Base-by-base conservation (phyloP, 129 eudicot species). In the Ambrosia trifida region DNA sequence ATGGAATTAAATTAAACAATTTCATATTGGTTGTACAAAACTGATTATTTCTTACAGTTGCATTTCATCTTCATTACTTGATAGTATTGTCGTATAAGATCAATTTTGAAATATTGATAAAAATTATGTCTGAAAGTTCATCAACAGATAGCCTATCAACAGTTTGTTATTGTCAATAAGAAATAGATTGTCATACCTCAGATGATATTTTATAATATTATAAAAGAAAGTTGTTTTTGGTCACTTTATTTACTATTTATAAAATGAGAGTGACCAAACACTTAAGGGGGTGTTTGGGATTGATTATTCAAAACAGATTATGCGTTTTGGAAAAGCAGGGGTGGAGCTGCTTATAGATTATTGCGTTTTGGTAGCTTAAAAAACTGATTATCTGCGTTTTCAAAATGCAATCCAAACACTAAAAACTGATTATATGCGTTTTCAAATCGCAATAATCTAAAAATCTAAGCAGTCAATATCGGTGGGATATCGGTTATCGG, bases 251-350 rank as follows among this genome's bases (percentile, higher is more conserved):
- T 58, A 4, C 12, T 3, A 58, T 40, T 12, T 30, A 31, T 4
- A 58, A 17, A 58, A 58, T 58, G 64, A 58, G 41, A 58, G 32
- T 58, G 40, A 12, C 17, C 64, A 28, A 58, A 12, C 64, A 30
- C 64, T 31, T 58, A 54, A n/a, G n/a, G n/a, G n/a, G n/a, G n/a
- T n/a, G n/a, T n/a, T n/a, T n/a, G n/a, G n/a, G n/a, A n/a, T n/a
- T n/a, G n/a, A n/a, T n/a, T n/a, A n/a, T n/a, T n/a, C n/a, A n/a
- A n/a, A n/a, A n/a, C n/a, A n/a, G n/a, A n/a, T n/a, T n/a, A n/a
- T n/a, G n/a, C n/a, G n/a, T n/a, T n/a, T n/a, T n/a, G n/a, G n/a
- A n/a, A n/a, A n/a, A n/a, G n/a, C n/a, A n/a, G n/a, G n/a, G n/a
- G n/a, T n/a, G n/a, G n/a, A n/a, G n/a, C n/a, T n/a, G n/a, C n/a